Base-by-base conservation (phyloP, 1,284 basidiomycete species). In the Puccinia horiana region DNA sequence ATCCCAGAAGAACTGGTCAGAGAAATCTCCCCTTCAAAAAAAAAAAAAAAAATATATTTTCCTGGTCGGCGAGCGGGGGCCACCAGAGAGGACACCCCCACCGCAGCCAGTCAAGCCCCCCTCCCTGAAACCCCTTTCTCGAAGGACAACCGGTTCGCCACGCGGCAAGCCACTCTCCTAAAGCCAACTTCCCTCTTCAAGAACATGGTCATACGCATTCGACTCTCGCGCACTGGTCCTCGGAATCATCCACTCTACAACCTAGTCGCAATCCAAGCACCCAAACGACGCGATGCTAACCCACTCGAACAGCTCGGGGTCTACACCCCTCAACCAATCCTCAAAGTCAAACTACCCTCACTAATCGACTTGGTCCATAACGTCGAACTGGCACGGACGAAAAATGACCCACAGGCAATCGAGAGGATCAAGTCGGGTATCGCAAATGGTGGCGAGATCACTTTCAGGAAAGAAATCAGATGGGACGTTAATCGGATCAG, bases 221-320 rank as follows among this genome's bases (percentile, higher is more conserved):
- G 79, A 40, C 58, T 81, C 3, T 69, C 79, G 35, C 54, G 79
- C 11, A 63, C 69, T 14, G 79, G 79, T 44, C 69, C 79, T 29
- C 49, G 79, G 26, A 81, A 81, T 47, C 79, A 81, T 58, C 70
- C 79, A 40, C 44, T 81, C n/a, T 74, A 61, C 58, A 23, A 74
- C 49, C 79, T 81, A 5, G 79, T 81, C 3, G 79, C 79, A n/a
- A 81, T 81, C 56, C 79, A 73, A 65, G 52, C 79, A 32, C 79
- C 79, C 54, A 81, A 81, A 44, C 52, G 79, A 47, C 54, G 79
- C 23, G 79, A 81, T 65, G 79, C 79, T 42, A 29, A 74, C 26
- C 70, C 79, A 47, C 44, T 81, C n/a, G 79, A 81, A 52, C 69
- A 81, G 29, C 70, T 81, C 26, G 79, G 70, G 0, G 42, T 81